Conservation (phyloP, 2,329 filamentous ascomycete species). For the Pseudocercospora fuligena region DNA sequence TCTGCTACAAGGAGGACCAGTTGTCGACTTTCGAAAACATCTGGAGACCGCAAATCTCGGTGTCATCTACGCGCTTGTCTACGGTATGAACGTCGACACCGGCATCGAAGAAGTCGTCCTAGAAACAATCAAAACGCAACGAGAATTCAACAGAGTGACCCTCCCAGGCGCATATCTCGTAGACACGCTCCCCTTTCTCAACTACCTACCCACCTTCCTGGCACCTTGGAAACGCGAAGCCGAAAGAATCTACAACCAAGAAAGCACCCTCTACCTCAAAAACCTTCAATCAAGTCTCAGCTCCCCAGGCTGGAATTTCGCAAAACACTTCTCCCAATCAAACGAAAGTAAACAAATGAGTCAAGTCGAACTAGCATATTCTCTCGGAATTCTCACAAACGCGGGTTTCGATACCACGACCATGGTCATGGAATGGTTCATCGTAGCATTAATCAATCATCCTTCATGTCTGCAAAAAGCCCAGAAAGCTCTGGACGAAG, state of each 20-base stretch:
- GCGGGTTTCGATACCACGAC: background rate
- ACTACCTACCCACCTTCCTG: background rate
- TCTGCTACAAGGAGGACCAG: background rate
- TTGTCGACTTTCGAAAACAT: background rate
- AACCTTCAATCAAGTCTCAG: background rate
- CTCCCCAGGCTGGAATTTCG: background rate
- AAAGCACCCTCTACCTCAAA: background rate
- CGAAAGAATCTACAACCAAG: background rate
- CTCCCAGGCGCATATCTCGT: background rate
- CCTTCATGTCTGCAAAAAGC: constrained; percentile 20
- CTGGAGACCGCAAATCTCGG: background rate
- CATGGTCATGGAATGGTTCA: background rate
- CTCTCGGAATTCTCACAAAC: background rate
- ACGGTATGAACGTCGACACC: background rate
- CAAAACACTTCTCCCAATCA: background rate
- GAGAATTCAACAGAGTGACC: background rate
- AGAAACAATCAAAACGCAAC: background rate
- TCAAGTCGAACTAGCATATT: background rate
- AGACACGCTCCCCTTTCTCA: background rate
- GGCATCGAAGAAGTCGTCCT: background rate
- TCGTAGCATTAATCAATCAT: constrained; percentile 1
- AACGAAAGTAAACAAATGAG: background rate
- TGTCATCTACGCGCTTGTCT: background rate
- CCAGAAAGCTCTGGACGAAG: constrained; percentile 34
- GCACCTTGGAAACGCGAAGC: background rate